These are phyloP conservation scores for Cornus controversa DNA, from an alignment of 148 eudicot species.

Conservation along the genomic window DNA sequence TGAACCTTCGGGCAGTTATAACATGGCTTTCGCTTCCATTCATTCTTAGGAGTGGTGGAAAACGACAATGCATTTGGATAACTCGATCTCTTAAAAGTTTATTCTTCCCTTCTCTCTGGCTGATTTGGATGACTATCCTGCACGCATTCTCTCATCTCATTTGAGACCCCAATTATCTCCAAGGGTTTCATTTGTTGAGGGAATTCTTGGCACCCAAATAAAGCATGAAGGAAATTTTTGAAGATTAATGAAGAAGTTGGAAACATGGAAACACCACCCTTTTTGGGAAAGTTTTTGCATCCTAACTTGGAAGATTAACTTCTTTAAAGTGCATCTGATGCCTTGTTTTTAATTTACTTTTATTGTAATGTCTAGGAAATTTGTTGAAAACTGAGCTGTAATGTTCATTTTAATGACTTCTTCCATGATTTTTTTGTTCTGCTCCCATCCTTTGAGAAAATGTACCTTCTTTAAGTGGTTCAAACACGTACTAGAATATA, in stretches of 20 bases:
- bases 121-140: not conserved
- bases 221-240: not conserved
- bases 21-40: too few relatives aligned
- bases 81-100: too few relatives aligned
- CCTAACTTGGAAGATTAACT: not conserved
- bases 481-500: not conserved
- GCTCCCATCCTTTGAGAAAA: not conserved
- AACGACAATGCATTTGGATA: too few relatives aligned
- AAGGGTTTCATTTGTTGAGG: not conserved
- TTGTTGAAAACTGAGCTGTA: not conserved
- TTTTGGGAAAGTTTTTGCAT: not conserved
- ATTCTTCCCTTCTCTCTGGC: too few relatives aligned
- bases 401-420: not conserved
- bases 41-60: too few relatives aligned
- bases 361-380: not conserved
- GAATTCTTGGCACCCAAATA: not conserved
- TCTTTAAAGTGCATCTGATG: not conserved
- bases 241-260: not conserved
- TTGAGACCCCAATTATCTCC: not conserved
- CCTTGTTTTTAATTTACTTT: too few relatives aligned
- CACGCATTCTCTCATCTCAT: not conserved
- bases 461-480: not conserved
- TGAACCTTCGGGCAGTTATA: too few relatives aligned
- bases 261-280: not conserved
- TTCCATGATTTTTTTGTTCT: not conserved